phyloP scores from a whole-genome alignment of 257 asterid species.

The Apocynum venetum region DNA sequence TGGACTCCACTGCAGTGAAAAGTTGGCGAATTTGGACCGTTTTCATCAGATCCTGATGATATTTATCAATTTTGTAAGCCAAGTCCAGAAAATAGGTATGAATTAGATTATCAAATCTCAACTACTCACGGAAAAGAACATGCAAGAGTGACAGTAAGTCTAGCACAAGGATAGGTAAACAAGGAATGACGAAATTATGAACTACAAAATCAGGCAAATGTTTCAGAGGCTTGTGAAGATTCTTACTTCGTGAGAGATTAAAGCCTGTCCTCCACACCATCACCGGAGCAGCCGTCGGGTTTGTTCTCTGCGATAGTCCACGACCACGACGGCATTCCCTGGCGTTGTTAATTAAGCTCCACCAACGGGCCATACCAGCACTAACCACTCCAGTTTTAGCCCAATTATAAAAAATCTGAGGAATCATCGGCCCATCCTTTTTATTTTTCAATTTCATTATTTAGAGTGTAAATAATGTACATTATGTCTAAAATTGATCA shows the following conservation, averaged over 20 bases:
- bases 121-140: neutral
- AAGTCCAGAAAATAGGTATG: neutral
- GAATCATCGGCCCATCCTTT: neutral
- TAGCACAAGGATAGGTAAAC: neutral
- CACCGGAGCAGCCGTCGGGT: neutral
- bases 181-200: neutral
- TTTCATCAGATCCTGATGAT: conserved; percentile 25
- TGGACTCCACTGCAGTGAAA: conserved; percentile 12
- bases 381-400: neutral
- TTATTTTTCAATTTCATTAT: too few relatives aligned
- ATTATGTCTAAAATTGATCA: too few relatives aligned
- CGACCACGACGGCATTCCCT: neutral
- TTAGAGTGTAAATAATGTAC: too few relatives aligned
- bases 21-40: conserved; percentile 18
- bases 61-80: neutral
- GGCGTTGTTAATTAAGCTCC: neutral
- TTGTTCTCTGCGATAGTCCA: neutral
- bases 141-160: neutral
- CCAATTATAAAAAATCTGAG: neutral
- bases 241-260: neutral
- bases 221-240: neutral
- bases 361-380: neutral
- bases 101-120: neutral
- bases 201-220: neutral
- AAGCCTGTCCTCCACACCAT: neutral